phyloP scores from a whole-genome alignment of 768 basidiomycete species.

The Cubamyces sp. region DNA sequence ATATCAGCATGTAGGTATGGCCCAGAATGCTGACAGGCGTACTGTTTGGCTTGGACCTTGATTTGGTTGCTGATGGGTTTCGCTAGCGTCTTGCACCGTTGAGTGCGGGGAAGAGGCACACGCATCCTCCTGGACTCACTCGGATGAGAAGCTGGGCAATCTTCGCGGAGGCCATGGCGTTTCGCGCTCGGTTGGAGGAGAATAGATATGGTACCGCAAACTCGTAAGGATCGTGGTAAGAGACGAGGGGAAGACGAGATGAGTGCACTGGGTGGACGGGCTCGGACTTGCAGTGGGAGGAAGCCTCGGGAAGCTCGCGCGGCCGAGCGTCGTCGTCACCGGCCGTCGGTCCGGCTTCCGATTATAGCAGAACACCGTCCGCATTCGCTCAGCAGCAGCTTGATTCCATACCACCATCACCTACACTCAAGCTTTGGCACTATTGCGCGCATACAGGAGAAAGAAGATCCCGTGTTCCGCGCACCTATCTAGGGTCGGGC shows the following conservation, averaged over 20 bases:
- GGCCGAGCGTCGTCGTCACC: constrained; percentile 20
- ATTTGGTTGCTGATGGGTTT: constrained; percentile 76
- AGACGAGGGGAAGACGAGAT: neutral
- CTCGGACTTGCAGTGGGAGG: neutral
- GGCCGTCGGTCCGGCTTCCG: constrained; percentile 13
- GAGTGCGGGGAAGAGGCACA: constrained; percentile 8
- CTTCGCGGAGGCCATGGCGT: constrained; percentile 71
- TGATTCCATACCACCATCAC: neutral
- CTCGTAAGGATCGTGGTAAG: neutral
- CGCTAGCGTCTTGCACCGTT: constrained; percentile 66
- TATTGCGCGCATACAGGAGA: neutral
- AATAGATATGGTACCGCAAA: neutral
- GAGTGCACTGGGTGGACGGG: too few species aligned
- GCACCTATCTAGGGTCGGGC: neutral
- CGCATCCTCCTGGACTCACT: constrained; percentile 45
- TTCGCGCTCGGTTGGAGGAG: neutral
- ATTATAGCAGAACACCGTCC: neutral
- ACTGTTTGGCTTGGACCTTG: constrained; percentile 77
- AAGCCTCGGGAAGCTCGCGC: neutral
- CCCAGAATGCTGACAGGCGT: too few species aligned
- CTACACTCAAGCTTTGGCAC: neutral
- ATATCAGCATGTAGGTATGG: neutral
- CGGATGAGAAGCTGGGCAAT: constrained; percentile 75
- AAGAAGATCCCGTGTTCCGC: neutral
- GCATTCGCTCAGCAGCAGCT: neutral